Evolutionary conservation across 106 monocot species (phyloP), one percentile per base, ranked within the genome.

Genomic region (Xerophyta viscosa): DNA sequence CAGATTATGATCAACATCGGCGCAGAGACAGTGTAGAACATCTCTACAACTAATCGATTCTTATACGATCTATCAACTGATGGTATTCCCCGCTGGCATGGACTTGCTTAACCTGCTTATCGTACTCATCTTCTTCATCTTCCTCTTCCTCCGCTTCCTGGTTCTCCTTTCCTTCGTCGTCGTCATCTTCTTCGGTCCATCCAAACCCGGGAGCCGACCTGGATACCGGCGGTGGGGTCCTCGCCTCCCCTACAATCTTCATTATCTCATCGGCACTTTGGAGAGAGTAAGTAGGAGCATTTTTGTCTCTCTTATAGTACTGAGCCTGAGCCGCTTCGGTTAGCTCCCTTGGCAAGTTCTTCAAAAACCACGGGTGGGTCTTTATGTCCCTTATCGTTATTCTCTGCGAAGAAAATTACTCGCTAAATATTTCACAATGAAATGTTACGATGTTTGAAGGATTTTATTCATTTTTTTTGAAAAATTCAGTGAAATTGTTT

Each of bases 361-460:
- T 91, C 71, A 81, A 51, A 66, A 84, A 84, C 90, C 90, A 91
- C 4, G 76, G 84, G 52, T 91, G 84, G 46, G 13, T 84, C 65
- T 62, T 84, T 67, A 85, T 91, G 47, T 91, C 90, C 54, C 61
- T 81, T 30, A 91, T 78, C 14, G 90, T 69, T 71, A 84, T 78
- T 48, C 90, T 91, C 90, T 91, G 67, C 9, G 11, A 24, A 20
- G 2, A 20, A 46, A 17, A 33, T 6, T 33, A 33, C 15, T 39
- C 2, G 6, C 13, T 15, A 39, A 39, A 39, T 39, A 36, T 36
- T 11, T 5, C 33, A 36, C 11, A 36, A n/a, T n/a, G n/a, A n/a
- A n/a, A n/a, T n/a, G n/a, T n/a, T n/a, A n/a, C n/a, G n/a, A n/a
- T n/a, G n/a, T n/a, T n/a, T n/a, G n/a, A n/a, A n/a, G n/a, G n/a